Evolutionary conservation across 2,329 filamentous ascomycete genomes (phyloP), one percentile per base, ranked within the genome.

Genomic region (Aureobasidium mangrovei): DNA sequence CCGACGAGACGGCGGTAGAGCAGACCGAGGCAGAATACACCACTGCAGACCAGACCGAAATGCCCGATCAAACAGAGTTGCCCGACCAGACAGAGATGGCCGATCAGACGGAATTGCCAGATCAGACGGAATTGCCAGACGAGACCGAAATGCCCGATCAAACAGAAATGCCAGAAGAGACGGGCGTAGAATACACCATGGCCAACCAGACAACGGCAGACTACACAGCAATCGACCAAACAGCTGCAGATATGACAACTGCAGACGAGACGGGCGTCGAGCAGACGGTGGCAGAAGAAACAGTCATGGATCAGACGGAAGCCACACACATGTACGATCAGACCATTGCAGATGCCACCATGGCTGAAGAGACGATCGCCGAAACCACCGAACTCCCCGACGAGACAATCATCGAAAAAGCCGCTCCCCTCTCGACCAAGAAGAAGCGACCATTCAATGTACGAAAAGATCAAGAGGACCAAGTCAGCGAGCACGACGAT

Each of bases 1-100:
- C 39, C 7, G 39, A 43, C 9, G 28, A 42, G 10, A 52, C 48
- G 24, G 10, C n/a, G 8, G 40, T 58, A n/a, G 59, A 60, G 8
- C 57, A 61, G 7, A 54, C 51, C 26, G 55, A 57, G 8, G 59
- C 42, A 39, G 45, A 54, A 1, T 46, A 58, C 10, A 56, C 59
- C 29, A 48, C 28, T 40, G 36, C 29, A 1, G 53, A 55, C 28
- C 53, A 43, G 18, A 55, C 53, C 3, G 38, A 12, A 35, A 12
- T 35, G 18, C 5, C 10, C 2, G 26, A 43, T 43, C 26, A n/a
- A 4, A 43, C 41, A 27, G 18, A 18, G 18, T 18, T 18, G 18
- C 18, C 26, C 8, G 41, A 46, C 28, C 41, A n/a, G 8, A 43
- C 41, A 6, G 35, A 29, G 26, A 56, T 8, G 49, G 54, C 42